phyloP scores from a whole-genome alignment of 345 rosid species.

The Lepidium aucheri region DNA sequence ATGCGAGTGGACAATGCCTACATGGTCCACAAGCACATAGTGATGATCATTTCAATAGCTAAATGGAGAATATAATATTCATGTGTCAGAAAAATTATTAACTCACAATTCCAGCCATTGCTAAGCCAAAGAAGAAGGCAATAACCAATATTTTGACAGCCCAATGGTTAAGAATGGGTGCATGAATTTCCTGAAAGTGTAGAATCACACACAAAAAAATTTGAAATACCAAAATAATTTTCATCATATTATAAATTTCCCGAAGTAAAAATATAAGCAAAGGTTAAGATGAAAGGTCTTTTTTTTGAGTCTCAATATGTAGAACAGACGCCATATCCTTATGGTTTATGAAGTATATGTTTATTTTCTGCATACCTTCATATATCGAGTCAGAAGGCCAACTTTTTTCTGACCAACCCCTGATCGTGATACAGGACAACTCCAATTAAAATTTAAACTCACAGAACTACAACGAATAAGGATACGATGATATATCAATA shows the following conservation, averaged over 20 bases:
- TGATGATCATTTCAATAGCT: neutral
- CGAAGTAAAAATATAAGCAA: neutral
- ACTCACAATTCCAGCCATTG: conserved; percentile 87
- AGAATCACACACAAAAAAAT: neutral
- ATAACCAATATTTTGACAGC: conserved; percentile 69
- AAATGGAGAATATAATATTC: neutral
- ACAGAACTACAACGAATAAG: conserved; percentile 2
- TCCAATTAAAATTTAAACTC: conserved; percentile 3
- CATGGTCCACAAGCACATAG: conserved; percentile 11
- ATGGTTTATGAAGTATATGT: neutral
- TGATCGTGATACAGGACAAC: conserved; percentile 32
- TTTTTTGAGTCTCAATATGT: neutral
- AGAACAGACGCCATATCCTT: neutral
- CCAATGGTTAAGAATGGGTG: conserved; percentile 73
- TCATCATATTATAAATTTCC: neutral
- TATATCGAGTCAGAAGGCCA: conserved; percentile 79
- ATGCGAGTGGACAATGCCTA: conserved; percentile 86
- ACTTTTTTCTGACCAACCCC: conserved; percentile 54
- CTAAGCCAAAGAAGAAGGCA: conserved; percentile 62
- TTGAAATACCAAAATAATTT: neutral
- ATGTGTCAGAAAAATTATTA: conserved; percentile 7
- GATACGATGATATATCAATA: neutral
- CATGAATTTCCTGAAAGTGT: conserved; percentile 66
- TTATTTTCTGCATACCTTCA: conserved; percentile 53
- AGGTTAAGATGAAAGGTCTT: neutral